These are phyloP conservation scores for Mortierella alpina DNA, from an alignment of 192 early-diverging fungal genomes.

Conservation along the genomic window DNA sequence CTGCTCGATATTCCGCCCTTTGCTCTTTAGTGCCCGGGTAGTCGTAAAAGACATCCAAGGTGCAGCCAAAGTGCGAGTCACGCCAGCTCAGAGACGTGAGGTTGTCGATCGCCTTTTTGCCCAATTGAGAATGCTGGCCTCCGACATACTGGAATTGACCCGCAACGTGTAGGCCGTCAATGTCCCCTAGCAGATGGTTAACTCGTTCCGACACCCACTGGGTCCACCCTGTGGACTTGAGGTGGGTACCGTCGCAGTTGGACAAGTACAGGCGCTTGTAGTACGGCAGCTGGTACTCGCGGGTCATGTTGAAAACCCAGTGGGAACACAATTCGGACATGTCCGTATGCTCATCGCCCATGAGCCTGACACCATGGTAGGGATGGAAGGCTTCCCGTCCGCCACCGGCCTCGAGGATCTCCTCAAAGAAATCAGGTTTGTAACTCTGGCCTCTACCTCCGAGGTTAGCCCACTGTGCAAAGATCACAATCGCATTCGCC, in stretches of 20 bases:
- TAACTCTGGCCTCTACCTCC: neutral
- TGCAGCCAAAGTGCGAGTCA: constrained; percentile 14
- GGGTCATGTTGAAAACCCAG: constrained; percentile 16
- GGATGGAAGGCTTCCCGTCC: too few relatives aligned
- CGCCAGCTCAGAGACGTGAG: constrained; percentile 30
- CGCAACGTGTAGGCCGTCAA: neutral
- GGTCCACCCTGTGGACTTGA: constrained; percentile 9
- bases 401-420: constrained; percentile 10
- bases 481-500: neutral
- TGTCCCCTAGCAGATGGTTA: too few relatives aligned
- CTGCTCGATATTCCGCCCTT: too few relatives aligned
- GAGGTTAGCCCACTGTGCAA: constrained; percentile 19
- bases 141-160: constrained; percentile 27
- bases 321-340: constrained; percentile 22
- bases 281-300: constrained; percentile 27
- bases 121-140: constrained; percentile 11
- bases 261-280: constrained; percentile 23
- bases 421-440: neutral
- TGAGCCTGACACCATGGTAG: neutral
- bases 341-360: neutral
- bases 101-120: constrained; percentile 7
- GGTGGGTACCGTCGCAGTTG: constrained; percentile 11
- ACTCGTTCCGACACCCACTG: constrained; percentile 22
- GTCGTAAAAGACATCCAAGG: constrained; percentile 25
- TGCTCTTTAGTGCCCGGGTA: neutral